Base-by-base conservation (phyloP, 2,329 filamentous ascomycete genomes). In the Beauveria australis region DNA sequence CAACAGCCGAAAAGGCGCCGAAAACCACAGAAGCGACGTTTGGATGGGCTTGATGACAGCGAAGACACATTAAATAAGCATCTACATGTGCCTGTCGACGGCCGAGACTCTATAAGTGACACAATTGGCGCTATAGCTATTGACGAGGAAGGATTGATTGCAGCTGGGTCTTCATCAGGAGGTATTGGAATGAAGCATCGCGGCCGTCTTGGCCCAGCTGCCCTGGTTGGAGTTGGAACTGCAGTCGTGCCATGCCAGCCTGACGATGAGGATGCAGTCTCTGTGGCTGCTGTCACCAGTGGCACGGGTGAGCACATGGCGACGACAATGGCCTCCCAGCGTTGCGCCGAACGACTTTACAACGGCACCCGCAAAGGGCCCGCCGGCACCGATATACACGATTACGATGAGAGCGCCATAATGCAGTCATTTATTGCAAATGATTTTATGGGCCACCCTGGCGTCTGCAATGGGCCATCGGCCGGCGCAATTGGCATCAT, bases 281-380 rank as follows among this genome's bases (percentile, higher is more conserved):
- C 82, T 51, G 91, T 96, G 30, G 93, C 91, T 33, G 86, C 88
- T 28, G 91, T 97, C 24, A 95, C 92, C 44, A 96, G 91, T 70
- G 94, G 94, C 30, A 99, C 94, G 3, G 94, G 94, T 53, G 94
- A 99, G 75, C 94, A 99, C 71, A 99, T 99, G 89, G 90, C 92
- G 41, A 97, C 93, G 0, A 95, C 92, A 0, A 88, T 95, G 81
- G 93, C 94, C 12, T 92, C 94, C 7, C 87, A 88, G 62, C 87
- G 88, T 60, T 96, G 92, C 70, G 92, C 92, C 0, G 89, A 93
- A 65, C 85, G 94, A 51, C 80, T 99, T 28, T 96, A 92, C 70
- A 84, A 88, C 65, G 83, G 80, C 66, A 88, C 80, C 53, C 82
- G 79, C 69, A 86, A 83, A 65, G 81, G 77, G 2, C 75, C 74